Percentiles rank a stretch among this genome's conserved stretches.
Conservation (phyloP, 169 alveolate genomes). For the Plasmodium adleri region DNA sequence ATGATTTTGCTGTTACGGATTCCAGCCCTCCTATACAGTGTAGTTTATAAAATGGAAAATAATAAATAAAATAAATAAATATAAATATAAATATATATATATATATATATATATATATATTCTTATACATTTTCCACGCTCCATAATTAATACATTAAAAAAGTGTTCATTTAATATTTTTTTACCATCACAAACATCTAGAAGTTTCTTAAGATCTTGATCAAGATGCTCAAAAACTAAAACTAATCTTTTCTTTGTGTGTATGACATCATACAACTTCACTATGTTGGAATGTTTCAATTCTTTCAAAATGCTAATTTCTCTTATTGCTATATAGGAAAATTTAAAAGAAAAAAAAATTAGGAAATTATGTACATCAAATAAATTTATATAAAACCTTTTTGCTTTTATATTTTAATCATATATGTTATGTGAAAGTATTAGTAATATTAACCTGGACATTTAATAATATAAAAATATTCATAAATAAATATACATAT, state of each 20-base stretch:
- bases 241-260: constrained; percentile 96
- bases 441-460: too few relatives aligned
- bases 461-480: not conserved
- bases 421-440: too few relatives aligned
- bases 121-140: too few relatives aligned
- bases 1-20: constrained; percentile 91
- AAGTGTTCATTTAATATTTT: not conserved
- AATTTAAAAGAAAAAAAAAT: constrained; percentile 46
- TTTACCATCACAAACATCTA: constrained; percentile 93
- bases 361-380: not conserved
- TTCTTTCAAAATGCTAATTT: constrained; percentile 97
- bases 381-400: not conserved
- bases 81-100: not conserved
- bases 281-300: constrained; percentile 99
- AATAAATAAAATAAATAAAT: not conserved
- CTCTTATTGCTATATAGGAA: constrained; percentile 97
- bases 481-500: not conserved
- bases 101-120: too few relatives aligned
- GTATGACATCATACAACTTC: constrained; percentile 97
- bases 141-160: too few relatives aligned
- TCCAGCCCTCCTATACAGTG: constrained; percentile 89
- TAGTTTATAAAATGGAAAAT: not conserved
- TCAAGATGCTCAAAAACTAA: constrained; percentile 99
- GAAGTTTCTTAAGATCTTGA: constrained; percentile 96
- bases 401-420: too few relatives aligned